Percentiles rank a stretch among this genome's conserved stretches.
Conservation (phyloP, 192 early-diverging fungal species). For the Coemansia sp. region DNA sequence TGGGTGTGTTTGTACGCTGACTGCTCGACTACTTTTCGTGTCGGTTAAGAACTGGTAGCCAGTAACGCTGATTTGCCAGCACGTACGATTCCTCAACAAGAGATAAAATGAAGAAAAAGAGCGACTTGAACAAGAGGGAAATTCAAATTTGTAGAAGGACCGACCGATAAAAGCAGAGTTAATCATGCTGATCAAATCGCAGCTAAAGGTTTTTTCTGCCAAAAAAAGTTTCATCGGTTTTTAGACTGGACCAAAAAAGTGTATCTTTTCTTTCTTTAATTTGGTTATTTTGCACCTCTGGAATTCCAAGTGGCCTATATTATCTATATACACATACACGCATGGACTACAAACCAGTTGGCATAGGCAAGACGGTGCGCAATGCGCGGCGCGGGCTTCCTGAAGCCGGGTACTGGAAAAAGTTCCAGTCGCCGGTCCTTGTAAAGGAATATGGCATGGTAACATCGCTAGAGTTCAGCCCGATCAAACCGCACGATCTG, state of each 20-base stretch:
- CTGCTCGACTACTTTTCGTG: background rate
- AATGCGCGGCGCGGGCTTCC: constrained; percentile 57
- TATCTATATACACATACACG: background rate
- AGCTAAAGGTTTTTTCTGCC: constrained; percentile 1
- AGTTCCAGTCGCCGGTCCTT: constrained; percentile 83
- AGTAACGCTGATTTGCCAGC: too few species aligned
- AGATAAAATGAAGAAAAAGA: too few species aligned
- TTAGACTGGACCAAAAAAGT: background rate
- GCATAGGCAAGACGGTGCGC: constrained; percentile 58
- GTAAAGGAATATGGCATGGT: constrained; percentile 88
- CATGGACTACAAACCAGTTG: constrained; percentile 61
- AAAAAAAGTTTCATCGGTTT: background rate
- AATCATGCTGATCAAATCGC: constrained; percentile 13
- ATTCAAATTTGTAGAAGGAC: background rate
- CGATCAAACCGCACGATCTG: constrained; percentile 79
- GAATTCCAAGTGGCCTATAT: background rate
- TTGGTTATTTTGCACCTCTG: constrained; percentile 12
- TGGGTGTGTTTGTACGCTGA: background rate
- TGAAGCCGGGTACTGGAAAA: constrained; percentile 74
- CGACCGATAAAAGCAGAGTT: background rate
- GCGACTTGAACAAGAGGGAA: background rate
- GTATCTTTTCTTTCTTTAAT: constrained; percentile 1
- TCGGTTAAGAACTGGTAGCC: too few species aligned
- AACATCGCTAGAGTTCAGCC: constrained; percentile 79
- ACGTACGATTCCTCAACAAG: too few species aligned